phyloP scores from a whole-genome alignment of 2,329 filamentous ascomycete genomes.

The Fusarium transvaalense region DNA sequence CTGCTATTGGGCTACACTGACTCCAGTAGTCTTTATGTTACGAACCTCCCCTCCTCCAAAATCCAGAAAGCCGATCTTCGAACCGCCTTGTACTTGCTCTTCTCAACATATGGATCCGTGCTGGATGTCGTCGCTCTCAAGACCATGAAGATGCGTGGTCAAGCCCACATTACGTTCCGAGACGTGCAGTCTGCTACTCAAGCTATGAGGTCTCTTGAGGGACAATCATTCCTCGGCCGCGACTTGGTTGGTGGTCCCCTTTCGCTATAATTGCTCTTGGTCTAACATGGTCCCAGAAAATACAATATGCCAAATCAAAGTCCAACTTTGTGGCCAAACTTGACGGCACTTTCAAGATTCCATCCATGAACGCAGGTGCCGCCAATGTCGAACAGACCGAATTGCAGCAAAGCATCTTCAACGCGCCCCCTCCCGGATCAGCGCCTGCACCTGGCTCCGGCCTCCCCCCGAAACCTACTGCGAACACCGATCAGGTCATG shows the following conservation, averaged over 20 bases:
- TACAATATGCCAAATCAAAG: constrained; percentile 90
- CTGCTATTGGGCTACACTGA: constrained; percentile 14
- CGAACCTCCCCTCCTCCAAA: constrained; percentile 87
- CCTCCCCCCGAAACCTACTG: constrained; percentile 63
- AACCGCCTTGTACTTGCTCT: constrained; percentile 90
- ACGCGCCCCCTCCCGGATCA: constrained; percentile 69
- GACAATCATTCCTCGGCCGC: constrained; percentile 85
- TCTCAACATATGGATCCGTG: constrained; percentile 92
- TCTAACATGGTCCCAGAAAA: constrained; percentile 71
- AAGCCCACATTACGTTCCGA: constrained; percentile 92
- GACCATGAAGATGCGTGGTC: constrained; percentile 92
- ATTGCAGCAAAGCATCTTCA: constrained; percentile 84
- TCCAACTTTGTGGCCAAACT: constrained; percentile 91
- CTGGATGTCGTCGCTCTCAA: constrained; percentile 92
- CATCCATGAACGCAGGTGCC: constrained; percentile 63
- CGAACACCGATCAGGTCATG: constrained; percentile 61
- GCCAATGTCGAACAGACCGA: constrained; percentile 75
- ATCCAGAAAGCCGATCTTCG: constrained; percentile 90
- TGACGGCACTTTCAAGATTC: constrained; percentile 87
- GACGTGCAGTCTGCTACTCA: constrained; percentile 93
- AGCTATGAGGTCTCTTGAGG: constrained; percentile 89
- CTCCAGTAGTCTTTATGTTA: constrained; percentile 81
- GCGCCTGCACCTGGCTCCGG: constrained; percentile 56
- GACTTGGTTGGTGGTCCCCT: constrained; percentile 75
- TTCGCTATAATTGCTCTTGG: not conserved